Base-by-base conservation (phyloP, 805 yeast genomes). In the Tetrapisispora arboricola region DNA sequence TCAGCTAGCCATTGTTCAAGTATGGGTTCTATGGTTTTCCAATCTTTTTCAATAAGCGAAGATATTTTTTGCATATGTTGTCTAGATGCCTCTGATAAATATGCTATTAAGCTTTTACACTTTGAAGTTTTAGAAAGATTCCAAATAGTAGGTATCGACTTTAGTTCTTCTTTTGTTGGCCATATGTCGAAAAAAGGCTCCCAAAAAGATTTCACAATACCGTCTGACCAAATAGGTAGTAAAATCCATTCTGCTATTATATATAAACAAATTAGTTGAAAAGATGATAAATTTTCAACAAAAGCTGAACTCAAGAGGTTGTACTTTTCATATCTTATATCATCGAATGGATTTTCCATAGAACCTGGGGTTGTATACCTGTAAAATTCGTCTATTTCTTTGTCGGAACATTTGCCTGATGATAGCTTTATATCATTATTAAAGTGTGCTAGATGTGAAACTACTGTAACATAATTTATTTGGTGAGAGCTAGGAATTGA, bases 71-170 rank as follows among this genome's bases (percentile, higher is more conserved):
- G 49, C 3, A 71, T 59, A 43, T 71, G 76, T 1, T 28, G 36
- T 33, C 49, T 47, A 0, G 78, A 66, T 0, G 72, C 58, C 4
- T 48, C 21, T 0, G 88, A 81, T 18, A 81, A 59, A 8, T 55
- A 40, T 2, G 62, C 48, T 36, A 67, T 57, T 1, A 71, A 44
- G 0, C 44, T 34, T 16, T 47, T 47, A 10, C 64, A 54, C 3
- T 50, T 48, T 11, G 61, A 46, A 15, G 56, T 40, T 0, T 66
- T 54, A 5, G 44, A 43, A 6, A 41, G 43, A 8, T 66, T 49
- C 94, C 94, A 84, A 1, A 71, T 62, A 30, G 84, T 59, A 1
- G 95, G 95, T 2, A 79, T 66, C 0, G 67, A 46, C 0, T 49
- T 48, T 41, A 85, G 72, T 32, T 80, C 87, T 0, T 61, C 54